A percentile compares a stretch with the other conserved stretches of the same genome.
Conservation (phyloP, 2,329 filamentous ascomycete genomes). For the Fusarium sp. region DNA sequence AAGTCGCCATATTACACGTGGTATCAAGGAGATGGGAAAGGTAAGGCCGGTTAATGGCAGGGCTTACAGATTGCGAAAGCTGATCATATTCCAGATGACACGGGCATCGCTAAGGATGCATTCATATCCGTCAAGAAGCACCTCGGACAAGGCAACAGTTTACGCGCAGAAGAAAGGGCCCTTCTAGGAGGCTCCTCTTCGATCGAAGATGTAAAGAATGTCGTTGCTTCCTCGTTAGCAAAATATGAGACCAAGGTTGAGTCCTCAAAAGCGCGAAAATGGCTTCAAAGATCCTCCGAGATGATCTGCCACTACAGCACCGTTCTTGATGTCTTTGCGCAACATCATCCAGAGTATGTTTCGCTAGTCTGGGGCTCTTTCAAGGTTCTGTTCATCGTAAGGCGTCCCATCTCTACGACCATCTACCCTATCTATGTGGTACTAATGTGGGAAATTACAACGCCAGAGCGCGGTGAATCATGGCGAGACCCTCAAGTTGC, state of each 20-base stretch:
- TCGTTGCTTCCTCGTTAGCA: neutral
- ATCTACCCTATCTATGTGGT: fast-evolving
- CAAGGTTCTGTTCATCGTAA: conserved; percentile 23
- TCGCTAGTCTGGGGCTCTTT: conserved; percentile 22
- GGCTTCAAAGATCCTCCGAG: neutral
- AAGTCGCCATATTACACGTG: neutral
- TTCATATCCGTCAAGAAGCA: neutral
- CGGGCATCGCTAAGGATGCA: neutral
- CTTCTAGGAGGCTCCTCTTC: neutral
- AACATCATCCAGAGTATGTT: conserved; percentile 30
- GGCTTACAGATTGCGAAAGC: too few relatives aligned
- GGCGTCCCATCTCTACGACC: neutral
- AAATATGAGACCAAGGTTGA: conserved; percentile 7
- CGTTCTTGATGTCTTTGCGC: conserved; percentile 23
- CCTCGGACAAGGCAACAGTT: neutral
- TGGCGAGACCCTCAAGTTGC: neutral
- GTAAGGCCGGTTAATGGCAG: neutral
- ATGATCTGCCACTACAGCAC: conserved; percentile 15
- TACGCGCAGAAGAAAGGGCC: neutral
- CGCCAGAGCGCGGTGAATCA: conserved; percentile 2
- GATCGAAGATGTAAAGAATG: conserved; percentile 5
- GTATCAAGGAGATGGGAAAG: neutral
- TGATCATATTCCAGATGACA: neutral
- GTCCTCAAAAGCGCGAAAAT: neutral
- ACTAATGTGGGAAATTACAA: fast-evolving